phyloP scores from a whole-genome alignment of 257 asterid species.

The Osmanthus fragrans region DNA sequence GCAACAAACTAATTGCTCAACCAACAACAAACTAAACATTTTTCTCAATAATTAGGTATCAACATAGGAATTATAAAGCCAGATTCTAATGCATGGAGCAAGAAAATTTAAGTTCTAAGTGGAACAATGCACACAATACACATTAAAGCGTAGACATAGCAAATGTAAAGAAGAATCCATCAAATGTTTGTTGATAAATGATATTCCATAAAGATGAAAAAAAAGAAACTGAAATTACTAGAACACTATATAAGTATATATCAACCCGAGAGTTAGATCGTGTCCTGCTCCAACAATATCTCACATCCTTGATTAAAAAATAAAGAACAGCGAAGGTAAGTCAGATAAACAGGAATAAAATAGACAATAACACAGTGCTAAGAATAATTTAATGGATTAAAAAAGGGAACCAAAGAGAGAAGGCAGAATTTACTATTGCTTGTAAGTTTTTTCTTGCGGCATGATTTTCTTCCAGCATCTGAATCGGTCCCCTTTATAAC shows the following conservation, averaged over 20 bases:
- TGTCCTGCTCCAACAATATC: background rate
- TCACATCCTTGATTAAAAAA: background rate
- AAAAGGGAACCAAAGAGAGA: slow-evolving; percentile 16
- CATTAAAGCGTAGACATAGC: too few species aligned
- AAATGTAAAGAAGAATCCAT: too few species aligned
- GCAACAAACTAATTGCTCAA: too few species aligned
- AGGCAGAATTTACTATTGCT: slow-evolving; percentile 6
- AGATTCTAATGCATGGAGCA: too few species aligned
- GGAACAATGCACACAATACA: too few species aligned
- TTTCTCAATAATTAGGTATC: too few species aligned
- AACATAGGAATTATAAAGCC: too few species aligned
- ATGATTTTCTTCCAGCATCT: background rate
- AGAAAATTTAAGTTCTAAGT: too few species aligned
- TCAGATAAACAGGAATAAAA: background rate
- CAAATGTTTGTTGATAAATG: too few species aligned
- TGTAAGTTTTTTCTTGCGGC: background rate
- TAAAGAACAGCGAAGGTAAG: background rate
- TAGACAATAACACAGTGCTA: background rate
- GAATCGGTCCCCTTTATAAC: background rate
- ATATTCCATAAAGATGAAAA: too few species aligned
- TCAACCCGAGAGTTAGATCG: background rate
- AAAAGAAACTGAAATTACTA: too few species aligned
- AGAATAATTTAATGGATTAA: background rate
- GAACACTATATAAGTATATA: background rate
- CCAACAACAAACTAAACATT: too few species aligned